Evolutionary conservation across 495 filamentous ascomycete species (phyloP).

Genomic region (Aspergillus ostianus): DNA sequence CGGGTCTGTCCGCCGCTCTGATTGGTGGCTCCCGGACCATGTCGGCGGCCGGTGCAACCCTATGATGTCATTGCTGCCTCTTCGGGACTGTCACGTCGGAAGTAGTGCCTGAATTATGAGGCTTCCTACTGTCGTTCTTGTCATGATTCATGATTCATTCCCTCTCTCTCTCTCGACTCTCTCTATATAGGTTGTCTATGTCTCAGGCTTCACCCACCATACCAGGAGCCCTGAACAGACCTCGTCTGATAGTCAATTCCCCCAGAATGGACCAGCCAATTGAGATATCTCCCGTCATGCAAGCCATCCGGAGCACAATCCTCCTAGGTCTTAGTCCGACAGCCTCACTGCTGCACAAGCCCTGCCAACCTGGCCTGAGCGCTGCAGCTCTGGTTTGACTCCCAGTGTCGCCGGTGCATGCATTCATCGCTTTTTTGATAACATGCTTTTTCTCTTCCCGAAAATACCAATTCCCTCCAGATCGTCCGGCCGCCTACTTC

Average conservation of each 20-base stretch:
- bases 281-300: slow-evolving; percentile 15
- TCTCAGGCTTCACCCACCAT: not conserved
- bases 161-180: not conserved
- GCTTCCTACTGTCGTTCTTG: not conserved
- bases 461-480: slow-evolving; percentile 6
- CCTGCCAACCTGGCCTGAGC: slow-evolving; percentile 1
- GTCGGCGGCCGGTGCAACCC: slow-evolving; percentile 26
- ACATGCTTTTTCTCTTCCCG: no score
- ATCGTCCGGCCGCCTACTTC: slow-evolving; percentile 8
- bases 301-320: not conserved
- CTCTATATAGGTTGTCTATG: not conserved
- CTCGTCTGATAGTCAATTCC: not conserved
- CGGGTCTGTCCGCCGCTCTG: slow-evolving; percentile 23
- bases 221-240: no score
- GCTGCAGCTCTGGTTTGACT: not conserved
- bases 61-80: slow-evolving; percentile 30
- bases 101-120: not conserved
- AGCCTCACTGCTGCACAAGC: slow-evolving; percentile 5
- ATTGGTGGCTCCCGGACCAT: slow-evolving; percentile 13
- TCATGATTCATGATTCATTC: not conserved
- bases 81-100: not conserved
- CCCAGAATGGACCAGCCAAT: slow-evolving; percentile 6
- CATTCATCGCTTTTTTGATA: not conserved
- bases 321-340: not conserved
- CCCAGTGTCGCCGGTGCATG: not conserved